Base-by-base conservation (phyloP, 2,329 filamentous ascomycete genomes). In the Harringtonia lauricola region DNA sequence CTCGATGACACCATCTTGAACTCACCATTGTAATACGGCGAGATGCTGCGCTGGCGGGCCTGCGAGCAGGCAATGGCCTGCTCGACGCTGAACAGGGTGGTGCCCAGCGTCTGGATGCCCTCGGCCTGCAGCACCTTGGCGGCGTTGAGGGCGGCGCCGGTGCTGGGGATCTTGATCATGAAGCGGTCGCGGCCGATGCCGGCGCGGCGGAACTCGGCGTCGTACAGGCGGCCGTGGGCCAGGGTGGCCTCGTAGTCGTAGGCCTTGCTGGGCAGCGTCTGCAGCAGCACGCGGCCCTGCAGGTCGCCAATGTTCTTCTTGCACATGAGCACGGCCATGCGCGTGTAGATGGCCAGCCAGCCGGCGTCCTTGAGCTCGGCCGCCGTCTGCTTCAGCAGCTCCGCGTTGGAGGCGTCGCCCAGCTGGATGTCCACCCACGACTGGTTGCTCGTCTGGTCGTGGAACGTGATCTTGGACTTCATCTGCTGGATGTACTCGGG, bases 361-460 rank as follows among this genome's bases (percentile, higher is more conserved):
- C 64, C 66, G 46, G 66, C 47, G 24, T 63, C 56, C 48, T 66
- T 66, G 38, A 67, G 60, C 46, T 71, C 66, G 33, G 61, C 60
- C 1, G 64, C 62, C 0, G 62, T 62, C 41, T 67, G 54, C 5
- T 52, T 51, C 33, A 72, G 61, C 29, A 70, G 51, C 1, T 66
- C 61, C 18, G 55, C 57, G 52, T 71, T 72, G 43, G 63, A 64
- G 17, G 58, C 59, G 42, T 65, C 54, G 22, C 59, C 59, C 47
- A 72, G 62, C 47, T 71, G 64, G 24, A 64, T 61, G 43, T 71
- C 66, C 24, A 71, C 68, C 58, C 62, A 66, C 5, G 66, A 58
- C 51, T 72, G 68, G 51, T 72, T 72, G 55, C 65, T 69, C 4
- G 68, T 72, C 55, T 69, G 65, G 48, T 72, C 68, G 45, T 70